Percentiles rank a stretch among this genome's conserved stretches.
Evolutionary conservation across 257 asterid species (phyloP).

Genomic region (Capsicum baccatum): DNA sequence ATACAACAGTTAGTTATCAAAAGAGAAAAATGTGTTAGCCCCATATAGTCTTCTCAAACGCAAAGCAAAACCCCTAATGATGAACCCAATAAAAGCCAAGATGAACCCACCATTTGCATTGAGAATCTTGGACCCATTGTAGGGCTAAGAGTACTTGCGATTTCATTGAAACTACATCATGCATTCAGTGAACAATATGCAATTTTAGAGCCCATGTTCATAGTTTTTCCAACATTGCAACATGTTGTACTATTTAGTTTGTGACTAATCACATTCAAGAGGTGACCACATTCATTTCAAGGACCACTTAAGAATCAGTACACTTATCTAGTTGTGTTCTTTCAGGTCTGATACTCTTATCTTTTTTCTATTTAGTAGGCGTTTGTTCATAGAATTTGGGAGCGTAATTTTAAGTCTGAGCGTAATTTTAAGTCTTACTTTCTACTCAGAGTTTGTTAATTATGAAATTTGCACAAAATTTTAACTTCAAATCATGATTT

Average conservation of each 20-base stretch:
- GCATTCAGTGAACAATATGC: not conserved
- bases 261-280: not conserved
- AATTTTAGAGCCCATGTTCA: not conserved
- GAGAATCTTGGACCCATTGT: not conserved
- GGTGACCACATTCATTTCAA: conserved; percentile 27
- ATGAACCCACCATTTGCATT: not conserved
- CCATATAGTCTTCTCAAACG: not conserved
- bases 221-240: conserved; percentile 2
- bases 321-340: not conserved
- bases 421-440: too few relatives aligned
- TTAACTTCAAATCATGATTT: too few relatives aligned
- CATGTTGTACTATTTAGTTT: not conserved
- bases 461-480: too few relatives aligned
- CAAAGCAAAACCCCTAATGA: not conserved
- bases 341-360: too few relatives aligned
- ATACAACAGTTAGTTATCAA: too few relatives aligned
- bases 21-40: not conserved
- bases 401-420: too few relatives aligned
- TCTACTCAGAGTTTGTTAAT: too few relatives aligned
- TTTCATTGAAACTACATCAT: not conserved
- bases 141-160: conserved; percentile 21
- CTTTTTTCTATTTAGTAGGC: too few relatives aligned
- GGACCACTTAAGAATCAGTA: conserved; percentile 24
- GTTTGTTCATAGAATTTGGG: too few relatives aligned
- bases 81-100: not conserved